phyloP scores from a whole-genome alignment of 2,329 filamentous ascomycete species.

The Colletotrichum lentis region DNA sequence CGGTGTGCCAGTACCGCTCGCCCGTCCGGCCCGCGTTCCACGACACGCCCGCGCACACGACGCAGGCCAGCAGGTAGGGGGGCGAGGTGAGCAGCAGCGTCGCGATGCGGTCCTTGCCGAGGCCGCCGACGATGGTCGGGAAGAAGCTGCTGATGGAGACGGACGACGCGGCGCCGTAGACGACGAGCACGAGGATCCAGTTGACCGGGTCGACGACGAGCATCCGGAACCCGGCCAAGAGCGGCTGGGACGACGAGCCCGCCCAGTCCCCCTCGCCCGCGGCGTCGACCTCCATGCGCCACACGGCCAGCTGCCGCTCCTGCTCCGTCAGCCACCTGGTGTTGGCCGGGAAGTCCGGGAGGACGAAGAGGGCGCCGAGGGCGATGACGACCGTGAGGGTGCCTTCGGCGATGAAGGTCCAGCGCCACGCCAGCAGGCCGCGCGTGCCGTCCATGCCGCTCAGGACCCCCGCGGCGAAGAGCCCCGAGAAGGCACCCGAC shows the following conservation, averaged over 20 bases:
- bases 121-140: conserved; percentile 37
- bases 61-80: conserved; percentile 53
- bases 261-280: conserved; percentile 42
- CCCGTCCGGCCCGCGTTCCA: conserved; percentile 33
- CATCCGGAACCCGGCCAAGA: conserved; percentile 40
- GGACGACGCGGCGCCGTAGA: conserved; percentile 39
- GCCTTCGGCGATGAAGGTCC: conserved; percentile 57
- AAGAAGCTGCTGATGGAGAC: conserved; percentile 42
- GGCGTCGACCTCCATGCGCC: conserved; percentile 39
- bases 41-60: conserved; percentile 40
- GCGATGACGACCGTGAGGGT: conserved; percentile 53
- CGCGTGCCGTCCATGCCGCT: conserved; percentile 32
- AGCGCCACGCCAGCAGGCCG: conserved; percentile 55
- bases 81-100: conserved; percentile 56
- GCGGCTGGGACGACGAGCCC: conserved; percentile 32
- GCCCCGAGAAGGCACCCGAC: conserved; percentile 40
- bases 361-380: conserved; percentile 44
- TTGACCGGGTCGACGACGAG: conserved; percentile 39
- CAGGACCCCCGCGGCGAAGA: conserved; percentile 39
- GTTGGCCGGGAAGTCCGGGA: conserved; percentile 46
- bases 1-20: conserved; percentile 36
- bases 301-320: conserved; percentile 40
- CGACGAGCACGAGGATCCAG: conserved; percentile 39
- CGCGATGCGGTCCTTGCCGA: conserved; percentile 44
- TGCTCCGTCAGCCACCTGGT: conserved; percentile 48